These are phyloP conservation scores for Triticum aestivum DNA, from an alignment of 176 grass and related monocot genomes.

Conservation along the genomic window IWGSC_CS_RefSeq_v2.1 NC_057794.1:44516237-44516736, in stretches of 20 bases:
- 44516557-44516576: slow-evolving; percentile 52
- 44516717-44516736: too few relatives aligned
- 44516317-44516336: neutral
- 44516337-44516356: slow-evolving; percentile 24
- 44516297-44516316: slow-evolving; percentile 52
- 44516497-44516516: slow-evolving; percentile 44
- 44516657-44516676: slow-evolving; percentile 51
- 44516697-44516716: too few relatives aligned
- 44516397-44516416: slow-evolving; percentile 63
- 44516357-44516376: neutral
- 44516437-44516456: slow-evolving; percentile 65
- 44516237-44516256: slow-evolving; percentile 48
- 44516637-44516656: slow-evolving; percentile 59
- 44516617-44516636: slow-evolving; percentile 62
- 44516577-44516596: slow-evolving; percentile 50
- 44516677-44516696: slow-evolving; percentile 20
- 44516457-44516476: slow-evolving; percentile 47
- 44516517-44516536: slow-evolving; percentile 55
- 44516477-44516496: slow-evolving; percentile 68
- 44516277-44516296: slow-evolving; percentile 77
- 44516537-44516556: slow-evolving; percentile 66
- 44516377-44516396: slow-evolving; percentile 59
- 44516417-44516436: slow-evolving; percentile 47
- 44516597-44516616: slow-evolving; percentile 77
- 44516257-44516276: slow-evolving; percentile 43